Conservation (phyloP, 495 filamentous ascomycete species). For the Penicillium silybi region DNA sequence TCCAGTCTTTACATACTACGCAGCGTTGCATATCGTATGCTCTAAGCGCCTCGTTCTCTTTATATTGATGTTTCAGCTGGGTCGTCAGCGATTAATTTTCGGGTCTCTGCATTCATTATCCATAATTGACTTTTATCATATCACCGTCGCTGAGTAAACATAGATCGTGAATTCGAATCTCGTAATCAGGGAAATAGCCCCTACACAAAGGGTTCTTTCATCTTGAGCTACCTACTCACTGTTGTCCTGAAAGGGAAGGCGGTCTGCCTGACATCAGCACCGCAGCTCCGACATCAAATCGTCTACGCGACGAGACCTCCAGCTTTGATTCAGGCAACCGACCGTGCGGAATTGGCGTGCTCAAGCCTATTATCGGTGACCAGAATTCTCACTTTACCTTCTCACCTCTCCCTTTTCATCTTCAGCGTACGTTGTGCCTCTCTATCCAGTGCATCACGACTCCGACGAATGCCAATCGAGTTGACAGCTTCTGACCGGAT, state of each 20-base stretch:
- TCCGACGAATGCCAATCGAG: not conserved
- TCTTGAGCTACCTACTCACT: not conserved
- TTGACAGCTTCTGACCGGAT: not conserved
- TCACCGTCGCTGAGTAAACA: not conserved
- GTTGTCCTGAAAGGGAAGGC: conserved; percentile 1
- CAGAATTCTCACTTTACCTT: not conserved
- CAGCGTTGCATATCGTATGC: conserved; percentile 23
- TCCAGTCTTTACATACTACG: conserved; percentile 13
- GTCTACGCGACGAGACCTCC: not conserved
- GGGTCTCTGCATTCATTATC: not conserved
- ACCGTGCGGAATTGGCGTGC: not conserved
- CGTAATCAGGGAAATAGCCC: not conserved
- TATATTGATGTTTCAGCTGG: conserved; percentile 2
- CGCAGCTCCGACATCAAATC: conserved; percentile 1
- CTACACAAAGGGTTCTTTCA: not conserved
- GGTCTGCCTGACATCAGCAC: not conserved
- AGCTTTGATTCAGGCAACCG: not conserved
- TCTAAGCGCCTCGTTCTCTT: conserved; percentile 14
- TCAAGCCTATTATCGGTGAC: not conserved
- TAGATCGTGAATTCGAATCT: not conserved
- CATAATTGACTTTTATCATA: conserved; percentile 1
- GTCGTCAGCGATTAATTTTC: conserved; percentile 5
- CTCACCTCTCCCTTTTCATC: not conserved
- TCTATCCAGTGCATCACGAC: not conserved
- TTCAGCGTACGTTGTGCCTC: not conserved